Evolutionary conservation across 2,329 filamentous ascomycete genomes (phyloP).

Genomic region (Zalaria obscura): DNA sequence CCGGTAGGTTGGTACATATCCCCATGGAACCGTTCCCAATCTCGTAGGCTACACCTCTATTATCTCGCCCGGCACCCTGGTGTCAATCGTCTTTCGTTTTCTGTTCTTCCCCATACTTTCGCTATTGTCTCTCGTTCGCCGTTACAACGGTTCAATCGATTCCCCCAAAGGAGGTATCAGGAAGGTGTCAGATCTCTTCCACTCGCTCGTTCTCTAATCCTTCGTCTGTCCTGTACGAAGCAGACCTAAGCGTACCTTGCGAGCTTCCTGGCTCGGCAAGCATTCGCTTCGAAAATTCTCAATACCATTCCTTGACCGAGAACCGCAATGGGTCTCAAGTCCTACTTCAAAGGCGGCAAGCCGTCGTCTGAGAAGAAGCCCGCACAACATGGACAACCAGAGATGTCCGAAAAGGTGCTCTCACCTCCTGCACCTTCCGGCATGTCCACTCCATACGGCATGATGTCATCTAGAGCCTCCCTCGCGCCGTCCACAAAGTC

Average conservation of each 20-base stretch:
- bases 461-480: constrained; percentile 39
- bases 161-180: no score
- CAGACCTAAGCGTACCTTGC: not conserved
- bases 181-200: no score
- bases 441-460: constrained; percentile 25
- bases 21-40: no score
- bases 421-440: constrained; percentile 12
- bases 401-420: constrained; percentile 23
- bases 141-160: no score
- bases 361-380: constrained; percentile 16
- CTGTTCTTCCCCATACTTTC: no score
- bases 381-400: constrained; percentile 8
- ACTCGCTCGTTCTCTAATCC: no score
- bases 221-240: no score
- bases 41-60: no score
- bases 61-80: no score
- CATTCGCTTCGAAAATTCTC: constrained; percentile 1
- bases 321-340: constrained; percentile 43
- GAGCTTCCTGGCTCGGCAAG: constrained; percentile 1
- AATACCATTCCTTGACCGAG: not conserved
- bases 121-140: no score
- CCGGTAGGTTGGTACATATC: no score
- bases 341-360: constrained; percentile 47
- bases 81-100: no score
- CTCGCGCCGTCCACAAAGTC: constrained; percentile 14